Percentiles rank a stretch among this genome's conserved stretches.
Conservation (phyloP, 331 rosid species). For the Pyrus hybrid region DNA sequence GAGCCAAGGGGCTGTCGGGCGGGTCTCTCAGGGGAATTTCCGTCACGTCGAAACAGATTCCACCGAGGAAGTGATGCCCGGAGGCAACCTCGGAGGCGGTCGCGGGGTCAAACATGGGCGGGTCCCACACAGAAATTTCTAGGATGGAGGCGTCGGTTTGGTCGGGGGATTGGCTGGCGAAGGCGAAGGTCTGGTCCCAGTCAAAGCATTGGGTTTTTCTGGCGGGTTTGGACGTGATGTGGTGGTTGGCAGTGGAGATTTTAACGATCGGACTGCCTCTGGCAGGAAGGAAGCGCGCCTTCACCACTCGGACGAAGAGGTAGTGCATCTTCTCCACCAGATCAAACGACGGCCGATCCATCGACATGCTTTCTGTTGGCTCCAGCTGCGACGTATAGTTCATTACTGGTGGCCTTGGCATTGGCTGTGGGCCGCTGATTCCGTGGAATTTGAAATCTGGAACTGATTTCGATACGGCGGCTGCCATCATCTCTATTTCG, state of each 20-base stretch:
- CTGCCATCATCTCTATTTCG: conserved; percentile 3
- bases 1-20: conserved; percentile 78
- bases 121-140: conserved; percentile 71
- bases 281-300: conserved; percentile 56
- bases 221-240: conserved; percentile 47
- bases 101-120: neutral
- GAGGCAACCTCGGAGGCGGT: conserved; percentile 14
- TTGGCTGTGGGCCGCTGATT: conserved; percentile 40
- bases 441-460: conserved; percentile 33
- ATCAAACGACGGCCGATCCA: conserved; percentile 68
- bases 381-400: conserved; percentile 16
- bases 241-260: conserved; percentile 43
- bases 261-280: conserved; percentile 43
- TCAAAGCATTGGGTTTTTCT: conserved; percentile 47
- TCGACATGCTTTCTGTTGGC: conserved; percentile 20
- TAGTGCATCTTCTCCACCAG: conserved; percentile 92
- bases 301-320: conserved; percentile 66
- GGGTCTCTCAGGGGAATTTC: conserved; percentile 86
- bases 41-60: conserved; percentile 64
- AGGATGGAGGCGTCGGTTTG: conserved; percentile 40
- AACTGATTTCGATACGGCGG: conserved; percentile 16
- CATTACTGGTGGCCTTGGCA: conserved; percentile 12
- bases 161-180: conserved; percentile 53
- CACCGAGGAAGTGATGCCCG: conserved; percentile 43
- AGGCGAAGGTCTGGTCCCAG: conserved; percentile 90